Base-by-base conservation (phyloP, 2,329 filamentous ascomycete species). In the Zalaria obscura region DNA sequence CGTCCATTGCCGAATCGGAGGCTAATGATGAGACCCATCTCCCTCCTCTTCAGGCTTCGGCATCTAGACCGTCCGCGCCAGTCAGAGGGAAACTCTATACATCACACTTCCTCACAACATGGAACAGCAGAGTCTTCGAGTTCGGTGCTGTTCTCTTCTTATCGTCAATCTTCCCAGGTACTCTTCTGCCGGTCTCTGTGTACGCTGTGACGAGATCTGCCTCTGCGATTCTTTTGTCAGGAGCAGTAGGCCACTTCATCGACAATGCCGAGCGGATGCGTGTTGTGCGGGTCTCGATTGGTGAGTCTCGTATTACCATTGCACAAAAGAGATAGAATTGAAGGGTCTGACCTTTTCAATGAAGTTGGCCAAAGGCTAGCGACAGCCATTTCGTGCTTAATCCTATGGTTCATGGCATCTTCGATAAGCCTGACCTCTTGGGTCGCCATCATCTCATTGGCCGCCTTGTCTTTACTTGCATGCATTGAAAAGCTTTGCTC, bases 401-500 rank as follows among this genome's bases (percentile, higher is more conserved):
- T 44, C 10, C 36, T 47, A 11, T 44, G 36, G 36, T 33, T 40
- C 3, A 33, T 46, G 25, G 31, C 44, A 31, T 44, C 27, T 32
- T 51, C 33, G 37, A 32, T 5, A 27, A 43, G n/a, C 41, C 40
- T 39, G 29, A 32, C 5, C 9, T 34, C 29, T 6, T 50, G 27
- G 45, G 39, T 9, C 27, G 36, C 36, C 11, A 50, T 45, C 26
- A 25, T 46, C 38, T 36, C 59, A 43, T 54, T 67, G 44, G 48
- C 50, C 2, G 27, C 53, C 2, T 53, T 64, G n/a, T 65, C 71
- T 0, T 11, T 73, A 0, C 59, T 84, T 36, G 78, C 78, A 1
- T 82, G 80, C 42, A 52, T 79, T 1, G 83, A 87, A 58, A 87
- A 86, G 55, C 57, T 84, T 5, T 68, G 66, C 9, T 68, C 76